These are phyloP conservation scores for Fusarium oligoseptatum DNA, from an alignment of 2,329 filamentous ascomycete species.

Conservation along the genomic window DNA sequence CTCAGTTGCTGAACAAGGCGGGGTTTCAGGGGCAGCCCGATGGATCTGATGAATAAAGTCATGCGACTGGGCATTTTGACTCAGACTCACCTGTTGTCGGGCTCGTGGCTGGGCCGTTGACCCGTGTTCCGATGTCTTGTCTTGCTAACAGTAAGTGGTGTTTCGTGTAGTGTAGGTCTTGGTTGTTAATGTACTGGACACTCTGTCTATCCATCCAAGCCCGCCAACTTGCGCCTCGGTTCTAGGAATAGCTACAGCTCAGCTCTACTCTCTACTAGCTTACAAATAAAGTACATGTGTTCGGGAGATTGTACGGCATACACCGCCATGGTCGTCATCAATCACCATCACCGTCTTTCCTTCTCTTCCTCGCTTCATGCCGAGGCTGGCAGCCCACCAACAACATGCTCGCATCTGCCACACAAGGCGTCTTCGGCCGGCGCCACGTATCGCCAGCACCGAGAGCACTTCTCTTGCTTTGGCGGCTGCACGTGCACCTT, in stretches of 20 bases:
- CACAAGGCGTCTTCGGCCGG: constrained; percentile 76
- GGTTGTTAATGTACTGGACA: constrained; percentile 1
- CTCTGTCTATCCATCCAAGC: constrained; percentile 13
- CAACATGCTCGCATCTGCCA: constrained; percentile 76
- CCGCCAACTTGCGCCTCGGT: not conserved
- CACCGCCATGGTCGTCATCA: constrained; percentile 16
- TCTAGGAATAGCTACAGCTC: constrained; percentile 7
- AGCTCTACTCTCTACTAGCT: constrained; percentile 11
- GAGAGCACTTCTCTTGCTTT: constrained; percentile 76
- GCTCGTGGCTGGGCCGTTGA: constrained; percentile 3
- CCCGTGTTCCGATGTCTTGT: not conserved
- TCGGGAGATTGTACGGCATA: constrained; percentile 30
- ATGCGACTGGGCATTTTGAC: constrained; percentile 29
- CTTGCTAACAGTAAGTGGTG: not conserved
- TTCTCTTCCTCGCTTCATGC: constrained; percentile 20
- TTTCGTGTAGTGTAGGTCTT: not conserved
- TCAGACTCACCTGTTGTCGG: constrained; percentile 29
- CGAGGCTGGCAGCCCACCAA: constrained; percentile 51
- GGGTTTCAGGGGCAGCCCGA: constrained; percentile 33
- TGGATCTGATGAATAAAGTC: constrained; percentile 26
- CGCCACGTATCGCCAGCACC: constrained; percentile 92
- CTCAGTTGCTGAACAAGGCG: constrained; percentile 26
- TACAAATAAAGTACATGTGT: constrained; percentile 35
- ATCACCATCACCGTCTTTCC: constrained; percentile 7
- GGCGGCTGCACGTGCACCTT: constrained; percentile 64